These are phyloP conservation scores for Lithospermum erythrorhizon DNA, from an alignment of 257 asterid genomes.

Conservation along the genomic window DNA sequence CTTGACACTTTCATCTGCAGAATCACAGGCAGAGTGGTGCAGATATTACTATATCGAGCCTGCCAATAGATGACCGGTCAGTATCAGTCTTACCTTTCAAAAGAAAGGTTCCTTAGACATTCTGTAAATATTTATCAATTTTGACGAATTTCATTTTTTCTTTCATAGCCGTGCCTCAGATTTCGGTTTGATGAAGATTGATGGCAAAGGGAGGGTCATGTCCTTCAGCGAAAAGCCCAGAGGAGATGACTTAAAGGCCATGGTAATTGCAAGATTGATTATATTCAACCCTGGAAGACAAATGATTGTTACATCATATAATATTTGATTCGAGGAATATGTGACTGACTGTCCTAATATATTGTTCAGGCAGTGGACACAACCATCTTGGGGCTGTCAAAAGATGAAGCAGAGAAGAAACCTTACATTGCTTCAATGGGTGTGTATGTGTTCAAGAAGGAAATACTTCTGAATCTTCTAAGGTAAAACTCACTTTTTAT, in stretches of 20 bases:
- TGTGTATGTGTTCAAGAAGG: constrained; percentile 91
- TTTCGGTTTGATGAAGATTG: constrained; percentile 90
- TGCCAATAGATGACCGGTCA: constrained; percentile 83
- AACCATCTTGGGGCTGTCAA: constrained; percentile 71
- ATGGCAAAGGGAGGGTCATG: constrained; percentile 63
- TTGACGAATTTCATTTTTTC: constrained; percentile 20
- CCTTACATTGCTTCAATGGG: constrained; percentile 99
- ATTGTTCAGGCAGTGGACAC: constrained; percentile 83
- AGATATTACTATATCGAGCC: constrained; percentile 70
- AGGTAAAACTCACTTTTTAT: constrained; percentile 30
- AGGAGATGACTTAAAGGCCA: constrained; percentile 74
- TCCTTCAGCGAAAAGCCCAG: constrained; percentile 79
- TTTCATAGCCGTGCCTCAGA: constrained; percentile 89
- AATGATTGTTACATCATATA: no score
- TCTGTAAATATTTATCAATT: background rate
- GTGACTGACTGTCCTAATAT: background rate
- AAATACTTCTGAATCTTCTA: constrained; percentile 74
- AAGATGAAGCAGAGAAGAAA: constrained; percentile 75
- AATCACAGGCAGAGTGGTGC: constrained; percentile 90
- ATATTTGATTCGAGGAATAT: no score
- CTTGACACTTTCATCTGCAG: constrained; percentile 31
- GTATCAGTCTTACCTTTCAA: background rate
- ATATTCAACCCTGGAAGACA: no score
- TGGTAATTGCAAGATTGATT: no score
- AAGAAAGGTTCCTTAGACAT: background rate